These are phyloP conservation scores for Hortiboletus flavorubellus DNA, from an alignment of 768 basidiomycete species.

Conservation along the genomic window DNA sequence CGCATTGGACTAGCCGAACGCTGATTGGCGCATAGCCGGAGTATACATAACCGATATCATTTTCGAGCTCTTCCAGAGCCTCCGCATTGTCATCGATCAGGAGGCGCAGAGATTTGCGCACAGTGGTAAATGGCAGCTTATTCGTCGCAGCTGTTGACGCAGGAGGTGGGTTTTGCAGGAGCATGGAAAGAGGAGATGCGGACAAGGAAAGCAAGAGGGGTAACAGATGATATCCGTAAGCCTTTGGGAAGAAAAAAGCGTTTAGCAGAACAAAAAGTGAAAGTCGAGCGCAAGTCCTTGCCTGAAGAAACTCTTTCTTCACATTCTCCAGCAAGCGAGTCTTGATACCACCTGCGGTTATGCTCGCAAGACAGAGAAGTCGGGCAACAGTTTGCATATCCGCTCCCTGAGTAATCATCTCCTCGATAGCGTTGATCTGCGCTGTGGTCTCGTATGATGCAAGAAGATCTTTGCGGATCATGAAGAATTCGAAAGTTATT, in stretches of 20 bases:
- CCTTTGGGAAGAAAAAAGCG: slow-evolving; percentile 34
- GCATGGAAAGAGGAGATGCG: slow-evolving; percentile 61
- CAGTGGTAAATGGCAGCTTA: slow-evolving; percentile 67
- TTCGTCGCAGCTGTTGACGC: slow-evolving; percentile 40
- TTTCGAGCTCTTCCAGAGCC: slow-evolving; percentile 76
- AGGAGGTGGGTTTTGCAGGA: slow-evolving; percentile 68
- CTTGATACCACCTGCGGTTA: slow-evolving; percentile 86
- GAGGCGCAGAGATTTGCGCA: slow-evolving; percentile 86
- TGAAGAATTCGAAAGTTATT: slow-evolving; percentile 1
- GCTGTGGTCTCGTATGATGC: slow-evolving; percentile 82
- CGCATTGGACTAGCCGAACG: slow-evolving; percentile 87
- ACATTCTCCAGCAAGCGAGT: slow-evolving; percentile 79
- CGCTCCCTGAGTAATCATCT: slow-evolving; percentile 82
- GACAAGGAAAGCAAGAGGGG: slow-evolving; percentile 65
- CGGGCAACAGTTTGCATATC: slow-evolving; percentile 78
- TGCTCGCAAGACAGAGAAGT: slow-evolving; percentile 80
- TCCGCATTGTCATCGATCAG: slow-evolving; percentile 85
- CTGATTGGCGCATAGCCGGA: slow-evolving; percentile 96
- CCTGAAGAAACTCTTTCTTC: slow-evolving; percentile 91
- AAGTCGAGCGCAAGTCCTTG: slow-evolving; percentile 15
- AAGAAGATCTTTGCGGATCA: slow-evolving; percentile 65
- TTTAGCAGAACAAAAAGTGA: neutral
- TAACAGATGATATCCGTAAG: slow-evolving; percentile 73
- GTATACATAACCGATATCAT: slow-evolving; percentile 94
- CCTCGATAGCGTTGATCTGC: slow-evolving; percentile 87